Conservation (phyloP, 768 basidiomycete species). For the Phaeotremella fagi region DNA sequence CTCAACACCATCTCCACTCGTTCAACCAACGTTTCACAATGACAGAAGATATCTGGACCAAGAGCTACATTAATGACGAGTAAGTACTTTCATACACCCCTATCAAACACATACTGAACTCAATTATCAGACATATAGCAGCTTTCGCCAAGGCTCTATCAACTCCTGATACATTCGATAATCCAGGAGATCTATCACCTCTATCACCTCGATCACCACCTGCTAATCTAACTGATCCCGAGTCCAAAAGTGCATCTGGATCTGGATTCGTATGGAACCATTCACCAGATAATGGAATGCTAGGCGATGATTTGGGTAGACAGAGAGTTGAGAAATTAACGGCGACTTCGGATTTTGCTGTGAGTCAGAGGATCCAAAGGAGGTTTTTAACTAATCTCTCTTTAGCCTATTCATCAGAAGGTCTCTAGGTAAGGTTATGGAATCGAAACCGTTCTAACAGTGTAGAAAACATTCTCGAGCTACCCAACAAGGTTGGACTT, state of each 20-base stretch:
- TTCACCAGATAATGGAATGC: constrained; percentile 24
- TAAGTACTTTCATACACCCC: constrained; percentile 47
- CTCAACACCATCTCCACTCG: too few relatives aligned
- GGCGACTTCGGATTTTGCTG: constrained; percentile 49
- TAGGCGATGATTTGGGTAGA: constrained; percentile 5
- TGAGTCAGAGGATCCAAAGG: constrained; percentile 16
- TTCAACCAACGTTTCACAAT: too few relatives aligned
- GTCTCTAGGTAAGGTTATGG: constrained; percentile 60
- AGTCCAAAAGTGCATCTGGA: neutral
- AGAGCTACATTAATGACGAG: constrained; percentile 69
- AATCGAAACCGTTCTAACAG: neutral
- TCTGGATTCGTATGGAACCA: constrained; percentile 22
- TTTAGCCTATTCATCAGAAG: constrained; percentile 77
- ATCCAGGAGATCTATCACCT: constrained; percentile 31
- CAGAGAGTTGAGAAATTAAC: constrained; percentile 47
- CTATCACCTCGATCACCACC: constrained; percentile 28
- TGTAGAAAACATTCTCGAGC: constrained; percentile 50
- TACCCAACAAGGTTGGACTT: constrained; percentile 63
- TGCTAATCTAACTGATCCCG: constrained; percentile 10
- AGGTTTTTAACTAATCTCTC: neutral
- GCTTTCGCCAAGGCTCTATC: constrained; percentile 73
- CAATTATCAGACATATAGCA: constrained; percentile 58
- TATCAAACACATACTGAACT: neutral
- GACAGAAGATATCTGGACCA: constrained; percentile 50
- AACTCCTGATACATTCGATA: constrained; percentile 54